A percentile compares a stretch with the other conserved stretches of the same genome.
phyloP scores from a whole-genome alignment of 2,329 filamentous ascomycete genomes.

The Calycina marina region DNA sequence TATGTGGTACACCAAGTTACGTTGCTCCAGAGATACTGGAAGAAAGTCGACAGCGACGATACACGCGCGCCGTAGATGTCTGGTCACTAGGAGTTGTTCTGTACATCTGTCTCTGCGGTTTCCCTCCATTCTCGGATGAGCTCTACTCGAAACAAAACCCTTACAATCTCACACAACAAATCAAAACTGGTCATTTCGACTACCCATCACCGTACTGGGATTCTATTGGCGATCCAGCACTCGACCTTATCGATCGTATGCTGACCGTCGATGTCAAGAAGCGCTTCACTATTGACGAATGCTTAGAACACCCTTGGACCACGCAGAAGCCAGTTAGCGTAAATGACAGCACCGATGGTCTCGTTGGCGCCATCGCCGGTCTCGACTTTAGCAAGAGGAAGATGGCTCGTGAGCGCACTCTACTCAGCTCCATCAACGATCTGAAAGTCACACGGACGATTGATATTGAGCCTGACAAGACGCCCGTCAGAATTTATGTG shows the following conservation, averaged over 20 bases:
- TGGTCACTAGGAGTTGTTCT: slow-evolving; percentile 97
- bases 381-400: slow-evolving; percentile 79
- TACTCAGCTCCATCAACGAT: slow-evolving; percentile 71
- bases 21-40: slow-evolving; percentile 92
- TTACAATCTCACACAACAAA: slow-evolving; percentile 77
- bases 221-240: slow-evolving; percentile 65
- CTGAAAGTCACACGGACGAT: slow-evolving; percentile 48
- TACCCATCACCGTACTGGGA: slow-evolving; percentile 98
- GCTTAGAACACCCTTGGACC: slow-evolving; percentile 82
- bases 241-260: slow-evolving; percentile 93
- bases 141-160: slow-evolving; percentile 70
- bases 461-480: slow-evolving; percentile 34
- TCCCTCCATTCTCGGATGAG: slow-evolving; percentile 94
- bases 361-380: slow-evolving; percentile 71
- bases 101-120: slow-evolving; percentile 93
- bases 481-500: slow-evolving; percentile 56
- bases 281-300: slow-evolving; percentile 80
- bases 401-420: slow-evolving; percentile 65
- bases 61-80: slow-evolving; percentile 88
- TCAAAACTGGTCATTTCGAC: slow-evolving; percentile 76
- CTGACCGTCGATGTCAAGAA: slow-evolving; percentile 73
- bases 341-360: slow-evolving; percentile 79
- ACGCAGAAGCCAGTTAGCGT: slow-evolving; percentile 44
- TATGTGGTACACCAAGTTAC: slow-evolving; percentile 94
- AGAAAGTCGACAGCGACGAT: slow-evolving; percentile 66